Conservation (phyloP, 2,329 filamentous ascomycete genomes). For the Bipolaris bicolor region DNA sequence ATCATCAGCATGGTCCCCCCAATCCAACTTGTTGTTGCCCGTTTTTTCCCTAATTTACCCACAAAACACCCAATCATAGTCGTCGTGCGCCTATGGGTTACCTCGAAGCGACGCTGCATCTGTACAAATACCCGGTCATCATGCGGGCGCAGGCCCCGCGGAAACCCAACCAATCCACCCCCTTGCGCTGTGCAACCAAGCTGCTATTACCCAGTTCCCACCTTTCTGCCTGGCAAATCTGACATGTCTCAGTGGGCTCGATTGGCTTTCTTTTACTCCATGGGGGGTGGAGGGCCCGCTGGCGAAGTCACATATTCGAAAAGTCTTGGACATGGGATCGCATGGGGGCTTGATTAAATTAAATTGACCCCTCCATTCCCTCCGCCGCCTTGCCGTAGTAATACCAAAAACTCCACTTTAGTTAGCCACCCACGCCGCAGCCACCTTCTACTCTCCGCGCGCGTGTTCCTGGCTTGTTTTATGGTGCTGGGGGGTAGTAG, state of each 20-base stretch:
- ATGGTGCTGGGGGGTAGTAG: no score
- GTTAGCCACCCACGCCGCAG: no score
- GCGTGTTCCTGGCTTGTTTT: conserved; percentile 1
- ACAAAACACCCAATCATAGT: neutral
- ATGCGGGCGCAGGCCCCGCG: conserved; percentile 7
- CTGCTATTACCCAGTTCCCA: conserved; percentile 8
- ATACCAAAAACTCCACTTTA: no score
- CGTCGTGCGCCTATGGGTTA: neutral
- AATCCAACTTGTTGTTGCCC: no score
- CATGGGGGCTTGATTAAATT: conserved; percentile 11
- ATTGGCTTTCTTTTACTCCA: neutral
- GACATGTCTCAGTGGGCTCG: conserved; percentile 1
- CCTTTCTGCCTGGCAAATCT: neutral
- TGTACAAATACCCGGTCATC: conserved; percentile 22
- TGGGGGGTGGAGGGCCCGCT: neutral
- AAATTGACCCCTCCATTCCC: conserved; percentile 10
- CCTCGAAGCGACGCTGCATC: conserved; percentile 10
- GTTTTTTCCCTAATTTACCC: neutral
- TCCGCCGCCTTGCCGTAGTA: no score
- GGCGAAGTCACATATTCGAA: conserved; percentile 1
- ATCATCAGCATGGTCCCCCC: no score
- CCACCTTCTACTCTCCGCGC: neutral
- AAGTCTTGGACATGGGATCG: neutral
- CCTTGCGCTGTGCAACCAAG: conserved; percentile 13
- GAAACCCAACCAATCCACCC: neutral